phyloP scores from a whole-genome alignment of 2,329 filamentous ascomycete genomes.

The Keithomyces neogunnii region DNA sequence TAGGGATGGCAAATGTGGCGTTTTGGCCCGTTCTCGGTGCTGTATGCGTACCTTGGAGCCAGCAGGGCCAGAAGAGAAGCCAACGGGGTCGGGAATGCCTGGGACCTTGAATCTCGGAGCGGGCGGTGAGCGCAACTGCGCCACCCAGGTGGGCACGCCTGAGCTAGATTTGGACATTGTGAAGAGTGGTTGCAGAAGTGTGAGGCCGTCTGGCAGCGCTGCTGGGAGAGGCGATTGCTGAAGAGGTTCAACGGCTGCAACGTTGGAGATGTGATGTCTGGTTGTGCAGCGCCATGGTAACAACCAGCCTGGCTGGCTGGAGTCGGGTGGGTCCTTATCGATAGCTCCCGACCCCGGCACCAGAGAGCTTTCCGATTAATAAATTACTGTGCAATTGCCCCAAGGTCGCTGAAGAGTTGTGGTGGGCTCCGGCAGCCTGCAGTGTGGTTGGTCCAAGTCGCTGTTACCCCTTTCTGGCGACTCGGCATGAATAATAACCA shows the following conservation, averaged over 20 bases:
- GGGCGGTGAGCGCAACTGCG: constrained; percentile 66
- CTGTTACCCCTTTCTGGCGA: too few species aligned
- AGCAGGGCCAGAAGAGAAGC: constrained; percentile 55
- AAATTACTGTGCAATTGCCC: not conserved
- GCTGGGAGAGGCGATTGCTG: too few species aligned
- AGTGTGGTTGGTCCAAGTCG: not conserved
- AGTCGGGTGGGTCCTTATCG: constrained; percentile 1
- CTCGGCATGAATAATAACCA: too few species aligned
- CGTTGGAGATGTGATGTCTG: too few species aligned
- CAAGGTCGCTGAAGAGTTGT: not conserved
- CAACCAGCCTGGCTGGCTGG: too few species aligned
- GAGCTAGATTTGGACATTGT: constrained; percentile 23
- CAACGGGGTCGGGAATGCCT: constrained; percentile 75
- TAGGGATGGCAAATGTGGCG: not conserved
- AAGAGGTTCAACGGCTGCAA: too few species aligned
- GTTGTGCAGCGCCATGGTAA: too few species aligned
- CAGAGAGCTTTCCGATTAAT: not conserved
- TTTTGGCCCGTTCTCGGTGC: not conserved
- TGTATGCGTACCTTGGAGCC: constrained; percentile 45
- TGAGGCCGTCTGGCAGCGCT: too few species aligned
- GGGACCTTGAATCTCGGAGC: constrained; percentile 55
- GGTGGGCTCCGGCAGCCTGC: not conserved
- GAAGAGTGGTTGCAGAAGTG: not conserved
- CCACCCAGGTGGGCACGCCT: constrained; percentile 66
- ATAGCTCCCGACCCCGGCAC: not conserved